Evolutionary conservation across 352 stramenopile species (phyloP).

Genomic region (Stramenopiles sp.): DNA sequence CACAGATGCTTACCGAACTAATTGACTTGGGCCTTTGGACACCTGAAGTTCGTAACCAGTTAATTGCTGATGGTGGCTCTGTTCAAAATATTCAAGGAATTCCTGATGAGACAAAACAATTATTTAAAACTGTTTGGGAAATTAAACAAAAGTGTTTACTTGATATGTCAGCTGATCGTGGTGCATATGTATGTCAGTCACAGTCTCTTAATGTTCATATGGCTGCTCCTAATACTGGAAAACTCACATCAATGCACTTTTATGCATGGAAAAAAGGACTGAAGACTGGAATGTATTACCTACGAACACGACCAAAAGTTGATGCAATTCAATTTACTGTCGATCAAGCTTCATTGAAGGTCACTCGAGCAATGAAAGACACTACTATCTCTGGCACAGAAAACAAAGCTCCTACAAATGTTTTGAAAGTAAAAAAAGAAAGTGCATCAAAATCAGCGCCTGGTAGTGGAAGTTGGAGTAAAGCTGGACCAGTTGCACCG

Average conservation of each 20-base stretch:
- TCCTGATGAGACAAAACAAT: slow-evolving; percentile 38
- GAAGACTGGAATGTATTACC: slow-evolving; percentile 99
- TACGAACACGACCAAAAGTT: slow-evolving; percentile 84
- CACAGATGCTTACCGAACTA: slow-evolving; percentile 86
- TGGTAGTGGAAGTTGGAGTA: no score
- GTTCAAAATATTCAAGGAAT: slow-evolving; percentile 41
- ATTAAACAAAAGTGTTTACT: slow-evolving; percentile 88
- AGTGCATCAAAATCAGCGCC: no score
- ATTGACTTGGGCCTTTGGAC: slow-evolving; percentile 82
- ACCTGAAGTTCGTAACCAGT: slow-evolving; percentile 77
- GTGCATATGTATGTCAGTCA: slow-evolving; percentile 88
- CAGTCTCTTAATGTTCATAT: slow-evolving; percentile 95
- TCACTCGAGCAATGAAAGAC: no score
- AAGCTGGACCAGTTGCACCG: no score
- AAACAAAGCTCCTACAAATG: no score
- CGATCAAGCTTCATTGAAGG: no score
- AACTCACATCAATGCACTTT: slow-evolving; percentile 98
- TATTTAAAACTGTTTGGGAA: slow-evolving; percentile 99
- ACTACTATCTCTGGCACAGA: no score
- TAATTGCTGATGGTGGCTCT: slow-evolving; percentile 79
- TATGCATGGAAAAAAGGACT: slow-evolving; percentile 97
- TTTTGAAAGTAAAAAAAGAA: no score
- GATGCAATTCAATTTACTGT: slow-evolving; percentile 98
- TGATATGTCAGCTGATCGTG: slow-evolving; percentile 85
- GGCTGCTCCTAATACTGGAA: slow-evolving; percentile 72